phyloP scores from a whole-genome alignment of 805 yeast genomes.

The Hanseniaspora meyeri region DNA sequence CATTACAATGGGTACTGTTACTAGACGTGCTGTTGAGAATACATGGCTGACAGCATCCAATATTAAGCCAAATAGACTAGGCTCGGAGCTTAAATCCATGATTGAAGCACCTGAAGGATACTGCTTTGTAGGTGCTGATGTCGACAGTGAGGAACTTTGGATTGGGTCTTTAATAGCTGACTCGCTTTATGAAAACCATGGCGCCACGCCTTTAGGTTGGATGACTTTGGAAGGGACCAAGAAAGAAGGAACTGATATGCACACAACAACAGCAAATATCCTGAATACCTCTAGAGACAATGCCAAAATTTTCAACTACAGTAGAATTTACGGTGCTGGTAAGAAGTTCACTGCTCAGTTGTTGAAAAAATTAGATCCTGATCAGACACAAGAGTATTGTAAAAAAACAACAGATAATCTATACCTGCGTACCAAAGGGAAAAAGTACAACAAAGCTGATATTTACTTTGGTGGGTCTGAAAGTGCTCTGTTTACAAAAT shows the following conservation, averaged over 20 bases:
- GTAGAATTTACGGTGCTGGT: conserved; percentile 97
- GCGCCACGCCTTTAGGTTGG: conserved; percentile 97
- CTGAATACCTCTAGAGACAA: conserved; percentile 81
- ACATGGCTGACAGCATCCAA: conserved; percentile 97
- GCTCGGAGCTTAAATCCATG: conserved; percentile 85
- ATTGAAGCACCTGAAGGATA: conserved; percentile 81
- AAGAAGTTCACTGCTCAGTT: conserved; percentile 76
- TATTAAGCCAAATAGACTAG: conserved; percentile 72
- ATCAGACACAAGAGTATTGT: conserved; percentile 55
- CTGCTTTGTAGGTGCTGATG: conserved; percentile 94
- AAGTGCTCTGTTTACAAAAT: conserved; percentile 75
- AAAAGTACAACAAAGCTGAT: conserved; percentile 16
- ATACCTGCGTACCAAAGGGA: conserved; percentile 78
- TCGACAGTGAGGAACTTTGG: conserved; percentile 97
- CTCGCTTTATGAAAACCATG: conserved; percentile 76
- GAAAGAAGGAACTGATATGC: conserved; percentile 82
- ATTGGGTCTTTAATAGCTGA: conserved; percentile 93
- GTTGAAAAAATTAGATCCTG: conserved; percentile 70
- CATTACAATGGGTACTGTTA: conserved; percentile 90
- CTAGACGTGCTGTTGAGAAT: conserved; percentile 91
- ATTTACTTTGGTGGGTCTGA: conserved; percentile 87
- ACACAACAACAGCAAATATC: conserved; percentile 83
- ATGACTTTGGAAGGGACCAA: conserved; percentile 97
- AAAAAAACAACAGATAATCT: conserved; percentile 47
- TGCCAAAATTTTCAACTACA: conserved; percentile 92